Base-by-base conservation (phyloP, 441 rosid species). In the Mallotus repandus region DNA sequence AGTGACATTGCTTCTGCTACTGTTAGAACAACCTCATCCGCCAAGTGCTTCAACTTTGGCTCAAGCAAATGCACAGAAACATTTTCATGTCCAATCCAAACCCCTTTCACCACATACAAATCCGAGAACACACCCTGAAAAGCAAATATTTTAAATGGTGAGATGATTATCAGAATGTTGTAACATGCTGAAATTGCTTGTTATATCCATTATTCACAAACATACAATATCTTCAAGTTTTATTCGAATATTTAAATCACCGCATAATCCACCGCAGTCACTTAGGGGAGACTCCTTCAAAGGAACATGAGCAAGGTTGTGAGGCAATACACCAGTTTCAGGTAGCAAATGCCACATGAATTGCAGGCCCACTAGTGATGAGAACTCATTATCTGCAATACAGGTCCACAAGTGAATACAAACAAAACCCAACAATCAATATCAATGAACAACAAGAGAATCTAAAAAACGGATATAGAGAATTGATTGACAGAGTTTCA, bases 1-100 rank as follows among this genome's bases (percentile, higher is more conserved):
- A 91, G 83, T 77, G 97, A 93, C 91, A 95, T 91, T 81, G 99
- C 99, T 85, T 95, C 98, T 38, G 96, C 99, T 49, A 95, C 99
- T 35, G 98, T 93, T 54, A 93, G 84, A 78, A 86, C 86, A 82
- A 95, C 87, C 77, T 84, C 85, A 77, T 93, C 99, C 45, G 83
- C 82, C 87, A 89, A 76, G 82, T 84, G 82, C 81, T 82, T 79
- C 59, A 84, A 81, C 43, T 86, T 86, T 72, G 95, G 88, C 88
- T 95, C 99, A 78, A 85, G 86, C 75, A 89, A 83, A 80, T 91
- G 87, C 76, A 91, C 98, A 15, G 91, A 90, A 75, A 95, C 97
- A 74, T 80, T 89, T 80, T 95, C 99, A 77, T 87, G 97, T 70
- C 99, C 98, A 75, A 93, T 95, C 58, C 80, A 87, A 70, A 82